These are phyloP conservation scores for Chlorociboria aeruginascens DNA, from an alignment of 495 filamentous ascomycete genomes.

Conservation along the genomic window DNA sequence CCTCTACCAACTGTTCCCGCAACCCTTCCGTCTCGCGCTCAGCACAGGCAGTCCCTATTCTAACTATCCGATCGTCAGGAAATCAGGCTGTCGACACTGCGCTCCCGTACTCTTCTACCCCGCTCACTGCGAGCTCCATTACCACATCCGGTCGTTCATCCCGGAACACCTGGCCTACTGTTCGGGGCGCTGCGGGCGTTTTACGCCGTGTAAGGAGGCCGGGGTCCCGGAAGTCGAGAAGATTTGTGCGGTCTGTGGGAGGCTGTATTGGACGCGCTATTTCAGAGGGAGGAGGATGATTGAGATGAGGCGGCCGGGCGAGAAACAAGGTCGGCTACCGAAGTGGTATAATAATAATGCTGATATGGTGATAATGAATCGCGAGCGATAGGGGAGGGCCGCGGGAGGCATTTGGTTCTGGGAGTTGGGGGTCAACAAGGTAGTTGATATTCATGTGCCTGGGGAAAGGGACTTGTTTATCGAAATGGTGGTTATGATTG, in stretches of 20 bases:
- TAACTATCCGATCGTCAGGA: background rate
- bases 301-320: background rate
- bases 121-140: slow-evolving; percentile 14
- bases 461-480: no score
- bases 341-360: slow-evolving; percentile 8
- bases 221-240: background rate
- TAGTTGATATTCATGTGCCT: no score
- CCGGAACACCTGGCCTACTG: slow-evolving; percentile 7
- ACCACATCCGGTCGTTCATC: slow-evolving; percentile 6
- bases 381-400: no score
- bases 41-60: slow-evolving; percentile 4
- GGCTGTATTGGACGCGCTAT: slow-evolving; percentile 5
- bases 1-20: background rate
- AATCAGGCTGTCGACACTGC: slow-evolving; percentile 6
- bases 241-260: slow-evolving; percentile 5
- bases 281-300: slow-evolving; percentile 6
- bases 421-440: no score
- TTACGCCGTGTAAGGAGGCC: slow-evolving; percentile 1
- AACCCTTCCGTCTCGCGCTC: background rate
- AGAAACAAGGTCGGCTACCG: slow-evolving; percentile 2
- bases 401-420: no score
- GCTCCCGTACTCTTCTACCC: slow-evolving; percentile 11
- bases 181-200: background rate
- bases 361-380: no score
- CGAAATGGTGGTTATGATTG: no score